Conservation (phyloP, 208 protist species). For the Herpetomonas samuelpessoai region DNA sequence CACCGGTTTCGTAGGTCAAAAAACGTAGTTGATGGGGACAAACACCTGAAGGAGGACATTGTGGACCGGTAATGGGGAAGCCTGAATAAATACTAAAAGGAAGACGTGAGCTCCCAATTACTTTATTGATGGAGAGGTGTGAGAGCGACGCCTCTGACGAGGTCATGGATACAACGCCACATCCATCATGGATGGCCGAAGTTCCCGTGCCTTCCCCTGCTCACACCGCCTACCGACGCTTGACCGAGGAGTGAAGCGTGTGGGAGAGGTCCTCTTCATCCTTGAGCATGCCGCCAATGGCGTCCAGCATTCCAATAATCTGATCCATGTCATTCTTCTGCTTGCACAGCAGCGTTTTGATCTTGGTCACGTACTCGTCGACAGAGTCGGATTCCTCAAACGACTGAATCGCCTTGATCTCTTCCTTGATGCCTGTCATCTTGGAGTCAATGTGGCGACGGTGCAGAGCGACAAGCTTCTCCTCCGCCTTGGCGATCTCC, state of each 20-base stretch:
- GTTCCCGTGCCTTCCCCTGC: no score
- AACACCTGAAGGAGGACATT: no score
- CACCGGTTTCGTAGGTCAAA: no score
- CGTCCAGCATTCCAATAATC: constrained; percentile 68
- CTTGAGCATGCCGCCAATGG: constrained; percentile 78
- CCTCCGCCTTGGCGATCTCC: constrained; percentile 93
- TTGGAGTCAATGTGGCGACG: constrained; percentile 92
- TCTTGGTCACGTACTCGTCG: constrained; percentile 86
- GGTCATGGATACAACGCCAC: no score
- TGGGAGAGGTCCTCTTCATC: constrained; percentile 89
- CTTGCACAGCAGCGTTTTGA: constrained; percentile 55
- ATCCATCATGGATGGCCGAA: no score
- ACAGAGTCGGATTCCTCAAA: constrained; percentile 92
- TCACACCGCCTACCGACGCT: constrained; percentile 18
- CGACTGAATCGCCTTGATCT: constrained; percentile 88
- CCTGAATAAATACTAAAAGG: no score
- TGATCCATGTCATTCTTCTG: constrained; percentile 79
- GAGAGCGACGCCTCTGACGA: no score
- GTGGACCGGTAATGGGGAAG: no score
- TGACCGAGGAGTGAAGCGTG: constrained; percentile 62
- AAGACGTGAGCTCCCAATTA: no score
- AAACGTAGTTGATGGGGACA: no score
- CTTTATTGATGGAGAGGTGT: no score
- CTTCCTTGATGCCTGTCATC: constrained; percentile 93
- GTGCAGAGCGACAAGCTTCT: constrained; percentile 91